Conservation (phyloP, 1,284 basidiomycete species). For the Dichomitus squalens region DNA sequence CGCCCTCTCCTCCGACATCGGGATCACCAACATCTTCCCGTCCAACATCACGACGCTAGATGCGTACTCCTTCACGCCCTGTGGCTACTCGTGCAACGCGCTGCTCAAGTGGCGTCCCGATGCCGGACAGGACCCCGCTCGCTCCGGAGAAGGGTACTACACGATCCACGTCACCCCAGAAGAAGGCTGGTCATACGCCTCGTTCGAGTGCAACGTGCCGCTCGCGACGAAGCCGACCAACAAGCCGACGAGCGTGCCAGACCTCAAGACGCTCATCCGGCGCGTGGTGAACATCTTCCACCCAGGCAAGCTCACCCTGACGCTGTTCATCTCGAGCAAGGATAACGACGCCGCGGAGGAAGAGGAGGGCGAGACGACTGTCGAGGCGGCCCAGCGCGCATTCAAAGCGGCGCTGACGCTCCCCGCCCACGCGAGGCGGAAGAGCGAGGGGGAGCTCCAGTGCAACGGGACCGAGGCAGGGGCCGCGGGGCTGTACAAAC, state of each 20-base stretch:
- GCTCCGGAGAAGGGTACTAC: slow-evolving; percentile 84
- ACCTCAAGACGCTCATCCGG: slow-evolving; percentile 80
- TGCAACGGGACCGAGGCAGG: slow-evolving; percentile 4
- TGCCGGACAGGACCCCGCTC: slow-evolving; percentile 24
- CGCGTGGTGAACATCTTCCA: slow-evolving; percentile 93
- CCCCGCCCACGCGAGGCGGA: slow-evolving; percentile 14
- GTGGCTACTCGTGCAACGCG: slow-evolving; percentile 97
- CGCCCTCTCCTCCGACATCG: slow-evolving; percentile 73
- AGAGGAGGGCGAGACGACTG: slow-evolving; percentile 51
- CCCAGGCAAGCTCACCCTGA: slow-evolving; percentile 86
- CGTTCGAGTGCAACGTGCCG: slow-evolving; percentile 98
- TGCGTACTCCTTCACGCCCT: slow-evolving; percentile 93
- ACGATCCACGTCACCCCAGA: slow-evolving; percentile 99
- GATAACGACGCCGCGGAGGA: slow-evolving; percentile 52
- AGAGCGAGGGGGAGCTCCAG: neutral
- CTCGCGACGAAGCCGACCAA: slow-evolving; percentile 48
- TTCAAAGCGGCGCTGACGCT: slow-evolving; percentile 62
- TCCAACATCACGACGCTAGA: slow-evolving; percentile 82
- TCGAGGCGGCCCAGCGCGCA: slow-evolving; percentile 69
- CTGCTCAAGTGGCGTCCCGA: slow-evolving; percentile 66
- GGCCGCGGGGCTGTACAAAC: slow-evolving; percentile 49
- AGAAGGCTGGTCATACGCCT: slow-evolving; percentile 95
- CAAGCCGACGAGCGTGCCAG: slow-evolving; percentile 55
- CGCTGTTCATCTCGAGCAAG: slow-evolving; percentile 86
- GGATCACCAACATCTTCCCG: slow-evolving; percentile 86